phyloP scores from a whole-genome alignment of 73 alveolate genomes.

The Stentor roeselii region DNA sequence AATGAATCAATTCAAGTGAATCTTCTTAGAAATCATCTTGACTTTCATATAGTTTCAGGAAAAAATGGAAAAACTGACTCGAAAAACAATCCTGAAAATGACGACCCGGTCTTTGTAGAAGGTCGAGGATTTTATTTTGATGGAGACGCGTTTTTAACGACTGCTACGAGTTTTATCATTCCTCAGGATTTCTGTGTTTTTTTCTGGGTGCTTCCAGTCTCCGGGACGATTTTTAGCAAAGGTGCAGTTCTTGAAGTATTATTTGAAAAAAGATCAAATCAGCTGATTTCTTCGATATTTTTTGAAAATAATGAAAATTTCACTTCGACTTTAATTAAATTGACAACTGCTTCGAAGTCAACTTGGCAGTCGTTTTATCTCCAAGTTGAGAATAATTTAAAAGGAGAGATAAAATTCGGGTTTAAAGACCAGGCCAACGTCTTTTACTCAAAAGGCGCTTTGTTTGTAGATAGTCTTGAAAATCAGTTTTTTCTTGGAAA shows the following conservation, averaged over 20 bases:
- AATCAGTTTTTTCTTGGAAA: too few species aligned
- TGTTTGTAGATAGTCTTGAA: too few species aligned
- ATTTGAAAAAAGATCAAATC: too few species aligned
- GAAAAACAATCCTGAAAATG: background rate
- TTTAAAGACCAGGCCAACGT: background rate
- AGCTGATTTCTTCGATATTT: background rate
- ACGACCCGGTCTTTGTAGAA: background rate
- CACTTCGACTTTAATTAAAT: background rate
- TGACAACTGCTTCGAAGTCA: background rate
- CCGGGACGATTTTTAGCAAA: background rate
- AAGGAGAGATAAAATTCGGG: background rate
- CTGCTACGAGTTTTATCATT: background rate
- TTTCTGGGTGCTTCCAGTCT: background rate
- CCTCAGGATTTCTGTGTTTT: background rate
- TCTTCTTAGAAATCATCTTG: too few species aligned
- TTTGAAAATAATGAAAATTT: background rate
- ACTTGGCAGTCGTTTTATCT: background rate
- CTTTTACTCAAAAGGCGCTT: background rate
- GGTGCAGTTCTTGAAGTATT: too few species aligned
- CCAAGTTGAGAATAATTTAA: background rate
- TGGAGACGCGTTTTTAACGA: background rate
- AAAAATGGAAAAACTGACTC: background rate
- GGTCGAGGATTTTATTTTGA: background rate
- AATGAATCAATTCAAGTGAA: too few species aligned
- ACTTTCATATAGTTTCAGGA: background rate